A percentile compares a stretch with the other conserved stretches of the same genome.
Conservation (phyloP, 2,329 filamentous ascomycete genomes). For the Fusarium neocosmosporiellum region DNA sequence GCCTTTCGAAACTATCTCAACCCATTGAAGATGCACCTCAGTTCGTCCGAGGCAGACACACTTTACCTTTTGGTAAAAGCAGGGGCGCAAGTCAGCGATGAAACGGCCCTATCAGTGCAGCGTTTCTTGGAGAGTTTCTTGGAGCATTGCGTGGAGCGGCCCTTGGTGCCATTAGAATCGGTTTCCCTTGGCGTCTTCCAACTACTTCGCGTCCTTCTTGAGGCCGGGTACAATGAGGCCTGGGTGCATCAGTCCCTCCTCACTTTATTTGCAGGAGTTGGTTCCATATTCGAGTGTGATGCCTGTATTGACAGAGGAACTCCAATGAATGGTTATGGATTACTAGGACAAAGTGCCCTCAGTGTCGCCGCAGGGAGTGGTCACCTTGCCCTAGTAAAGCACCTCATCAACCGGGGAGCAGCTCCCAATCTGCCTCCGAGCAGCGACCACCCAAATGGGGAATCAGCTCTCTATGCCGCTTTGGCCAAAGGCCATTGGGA, state of each 20-base stretch:
- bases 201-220: not conserved
- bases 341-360: not conserved
- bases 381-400: not conserved
- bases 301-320: not conserved
- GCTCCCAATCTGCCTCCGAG: not conserved
- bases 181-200: no score
- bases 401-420: not conserved
- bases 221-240: not conserved
- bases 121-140: not conserved
- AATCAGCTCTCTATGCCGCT: not conserved
- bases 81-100: not conserved
- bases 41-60: fast-evolving
- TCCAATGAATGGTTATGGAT: not conserved
- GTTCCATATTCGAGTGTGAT: not conserved
- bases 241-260: not conserved
- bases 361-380: not conserved
- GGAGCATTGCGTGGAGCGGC: no score
- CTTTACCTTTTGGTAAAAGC: not conserved
- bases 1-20: not conserved
- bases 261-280: fast-evolving
- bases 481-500: fast-evolving
- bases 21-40: fast-evolving
- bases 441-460: not conserved
- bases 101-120: not conserved
- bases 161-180: no score